phyloP scores from a whole-genome alignment of 129 eudicot genomes.

The Tagetes patula region DNA sequence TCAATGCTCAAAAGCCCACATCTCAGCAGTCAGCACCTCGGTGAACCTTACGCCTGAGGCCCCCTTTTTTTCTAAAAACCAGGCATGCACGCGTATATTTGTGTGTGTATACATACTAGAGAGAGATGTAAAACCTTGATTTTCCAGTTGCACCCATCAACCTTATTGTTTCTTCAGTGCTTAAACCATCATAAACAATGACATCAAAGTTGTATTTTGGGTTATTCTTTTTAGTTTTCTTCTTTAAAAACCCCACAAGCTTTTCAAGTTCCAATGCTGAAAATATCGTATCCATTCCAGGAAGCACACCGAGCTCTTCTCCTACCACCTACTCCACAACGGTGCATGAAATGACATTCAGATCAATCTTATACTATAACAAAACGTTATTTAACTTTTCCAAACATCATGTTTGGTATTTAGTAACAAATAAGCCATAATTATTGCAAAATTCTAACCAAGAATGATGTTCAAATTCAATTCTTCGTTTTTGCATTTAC shows the following conservation, averaged over 20 bases:
- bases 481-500: not conserved
- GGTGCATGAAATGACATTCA: conserved; percentile 15
- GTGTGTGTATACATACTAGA: not conserved
- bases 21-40: too few species aligned
- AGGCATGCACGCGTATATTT: not conserved
- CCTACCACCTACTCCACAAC: conserved; percentile 71
- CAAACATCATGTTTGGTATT: not conserved
- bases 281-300: conserved; percentile 98
- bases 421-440: not conserved
- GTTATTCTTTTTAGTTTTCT: conserved; percentile 34
- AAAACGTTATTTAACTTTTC: not conserved
- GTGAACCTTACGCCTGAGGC: too few species aligned
- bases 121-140: conserved; percentile 52
- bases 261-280: conserved; percentile 67
- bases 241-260: conserved; percentile 55
- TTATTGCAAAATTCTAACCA: not conserved
- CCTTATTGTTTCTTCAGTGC: conserved; percentile 82
- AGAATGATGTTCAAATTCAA: not conserved
- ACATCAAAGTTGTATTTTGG: conserved; percentile 53
- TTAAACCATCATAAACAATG: conserved; percentile 74
- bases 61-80: too few species aligned
- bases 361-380: not conserved
- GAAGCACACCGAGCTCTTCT: conserved; percentile 97
- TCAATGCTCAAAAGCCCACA: too few species aligned
- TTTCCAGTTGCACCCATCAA: conserved; percentile 82